phyloP scores from a whole-genome alignment of 140 eudicot genomes.

The Flaveria floridana region DNA sequence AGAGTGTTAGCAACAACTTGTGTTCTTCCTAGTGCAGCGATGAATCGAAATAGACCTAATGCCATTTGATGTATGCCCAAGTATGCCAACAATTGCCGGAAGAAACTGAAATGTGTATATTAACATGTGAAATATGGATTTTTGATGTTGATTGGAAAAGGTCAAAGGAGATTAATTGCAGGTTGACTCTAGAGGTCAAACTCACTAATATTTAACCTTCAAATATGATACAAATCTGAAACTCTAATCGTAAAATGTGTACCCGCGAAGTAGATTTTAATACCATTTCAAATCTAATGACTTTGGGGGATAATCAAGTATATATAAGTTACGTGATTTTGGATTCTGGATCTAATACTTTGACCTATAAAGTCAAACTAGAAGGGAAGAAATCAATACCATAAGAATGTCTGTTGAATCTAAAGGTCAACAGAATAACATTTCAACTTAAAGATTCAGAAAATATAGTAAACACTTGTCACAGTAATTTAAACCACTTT shows the following conservation, averaged over 20 bases:
- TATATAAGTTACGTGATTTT: not conserved
- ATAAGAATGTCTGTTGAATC: not conserved
- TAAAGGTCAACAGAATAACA: not conserved
- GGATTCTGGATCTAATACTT: not conserved
- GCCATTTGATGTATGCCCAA: constrained; percentile 64
- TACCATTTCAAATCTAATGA: not conserved
- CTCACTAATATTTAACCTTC: not conserved
- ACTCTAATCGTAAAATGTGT: not conserved
- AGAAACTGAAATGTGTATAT: constrained; percentile 41
- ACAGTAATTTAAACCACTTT: not conserved
- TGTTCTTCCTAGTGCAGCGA: constrained; percentile 65
- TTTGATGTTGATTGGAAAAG: not conserved
- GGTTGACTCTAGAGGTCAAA: constrained; percentile 1
- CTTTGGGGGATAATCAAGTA: not conserved
- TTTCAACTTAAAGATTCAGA: not conserved
- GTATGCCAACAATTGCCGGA: constrained; percentile 54
- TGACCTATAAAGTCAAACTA: constrained; percentile 19
- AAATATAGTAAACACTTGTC: not conserved
- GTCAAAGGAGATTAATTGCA: not conserved
- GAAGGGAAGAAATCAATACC: not conserved
- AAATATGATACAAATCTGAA: not conserved
- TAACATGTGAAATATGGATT: not conserved
- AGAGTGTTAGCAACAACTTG: constrained; percentile 54
- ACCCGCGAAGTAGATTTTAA: not conserved
- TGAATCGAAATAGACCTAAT: constrained; percentile 49